Evolutionary conservation across 805 yeast genomes (phyloP), one percentile per base, ranked within the genome.

Genomic region (Saturnispora sekii): DNA sequence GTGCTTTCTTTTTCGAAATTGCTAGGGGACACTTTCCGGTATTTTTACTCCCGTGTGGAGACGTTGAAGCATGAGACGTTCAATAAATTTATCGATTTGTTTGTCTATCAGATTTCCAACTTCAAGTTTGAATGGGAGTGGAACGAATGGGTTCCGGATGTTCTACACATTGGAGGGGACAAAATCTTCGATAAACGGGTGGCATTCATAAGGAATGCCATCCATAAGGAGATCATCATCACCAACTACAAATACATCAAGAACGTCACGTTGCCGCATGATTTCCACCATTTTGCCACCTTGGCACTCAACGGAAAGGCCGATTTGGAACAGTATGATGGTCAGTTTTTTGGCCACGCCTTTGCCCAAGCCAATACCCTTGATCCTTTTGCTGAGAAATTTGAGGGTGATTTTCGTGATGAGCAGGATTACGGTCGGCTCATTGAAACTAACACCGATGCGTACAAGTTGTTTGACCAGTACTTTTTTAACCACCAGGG

Each of bases 111-210:
- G 64, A 76, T 93, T 61, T 84, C 95, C 56, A 93, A 90, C 60
- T 93, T 90, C 62, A 88, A 84, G 46, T 93, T 86, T 65, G 85
- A 89, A 32, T 93, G 99, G 99, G 87, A 88, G 59, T 93, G 98
- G 98, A 78, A 76, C 51, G 97, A 89, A 62, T 93, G 98, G 98
- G 76, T 73, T 26, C 46, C 35, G 35, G 65, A 62, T 2, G 84
- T 80, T 54, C 71, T 81, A 0, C 54, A 59, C n/a, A 61, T 60
- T 38, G 71, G 68, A 39, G 63, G 67, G 7, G 61, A 68, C 10
- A 66, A 73, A 32, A 60, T 66, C 31, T 78, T 75, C 55, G 89
- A 85, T 58, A 96, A 97, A 10, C 78, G 77, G 52, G 71, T 76
- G 50, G 75, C 73, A 38, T 82, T 90, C 52, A 77, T 90, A 48